Percentiles rank a stretch among this genome's conserved stretches.
Conservation (phyloP, 1,139 yeast species). For the Scheffersomyces titani region DNA sequence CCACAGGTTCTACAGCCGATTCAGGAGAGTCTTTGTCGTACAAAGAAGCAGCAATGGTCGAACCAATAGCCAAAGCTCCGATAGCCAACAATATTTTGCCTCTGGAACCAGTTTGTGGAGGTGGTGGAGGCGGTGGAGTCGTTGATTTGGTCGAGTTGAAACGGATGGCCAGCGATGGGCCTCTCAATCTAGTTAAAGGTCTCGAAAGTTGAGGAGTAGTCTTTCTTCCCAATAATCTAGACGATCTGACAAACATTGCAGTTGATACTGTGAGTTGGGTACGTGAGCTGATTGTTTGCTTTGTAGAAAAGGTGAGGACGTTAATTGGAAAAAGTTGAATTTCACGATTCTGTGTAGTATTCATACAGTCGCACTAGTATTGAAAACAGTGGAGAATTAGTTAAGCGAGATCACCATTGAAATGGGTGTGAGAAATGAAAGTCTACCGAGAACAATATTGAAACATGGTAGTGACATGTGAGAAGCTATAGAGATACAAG, state of each 20-base stretch:
- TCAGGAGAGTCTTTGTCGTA: conserved; percentile 48
- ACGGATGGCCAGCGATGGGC: conserved; percentile 6
- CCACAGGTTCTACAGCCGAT: conserved; percentile 47
- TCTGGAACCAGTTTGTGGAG: conserved; percentile 12
- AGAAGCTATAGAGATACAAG: not conserved
- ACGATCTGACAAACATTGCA: not conserved
- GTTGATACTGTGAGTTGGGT: not conserved
- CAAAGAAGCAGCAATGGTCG: conserved; percentile 46
- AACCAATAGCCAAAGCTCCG: conserved; percentile 46
- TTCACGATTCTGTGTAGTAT: not conserved
- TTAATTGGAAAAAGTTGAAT: not conserved
- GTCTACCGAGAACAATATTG: not conserved
- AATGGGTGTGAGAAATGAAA: not conserved
- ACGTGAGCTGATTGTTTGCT: not conserved
- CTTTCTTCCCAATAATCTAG: not conserved
- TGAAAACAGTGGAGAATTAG: not conserved
- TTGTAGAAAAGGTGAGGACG: not conserved
- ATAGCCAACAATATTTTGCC: conserved; percentile 31
- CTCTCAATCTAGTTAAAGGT: not conserved
- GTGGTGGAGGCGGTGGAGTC: conserved; percentile 19
- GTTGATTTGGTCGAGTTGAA: conserved; percentile 18
- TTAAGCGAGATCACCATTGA: not conserved
- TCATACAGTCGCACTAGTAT: not conserved
- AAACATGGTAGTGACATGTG: too few species aligned
- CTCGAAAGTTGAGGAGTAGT: conserved; percentile 1